A percentile compares a stretch with the other conserved stretches of the same genome.
Evolutionary conservation across 225 moss, liverwort and hornwort species (phyloP).

Genomic region (Takakia lepidozioides): DNA sequence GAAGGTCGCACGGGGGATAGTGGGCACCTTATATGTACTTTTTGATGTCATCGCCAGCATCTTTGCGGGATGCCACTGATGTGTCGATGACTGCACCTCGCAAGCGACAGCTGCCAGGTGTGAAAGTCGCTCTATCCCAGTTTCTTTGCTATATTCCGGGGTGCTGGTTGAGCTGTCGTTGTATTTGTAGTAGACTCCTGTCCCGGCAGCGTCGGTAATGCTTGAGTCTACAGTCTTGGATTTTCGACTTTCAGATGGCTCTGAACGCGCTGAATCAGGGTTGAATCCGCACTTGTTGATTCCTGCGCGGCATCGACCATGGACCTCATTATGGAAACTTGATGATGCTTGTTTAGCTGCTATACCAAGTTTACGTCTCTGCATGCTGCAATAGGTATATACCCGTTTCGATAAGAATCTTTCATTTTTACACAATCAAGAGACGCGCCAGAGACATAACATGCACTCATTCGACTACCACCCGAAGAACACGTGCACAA

Average conservation of each 20-base stretch:
- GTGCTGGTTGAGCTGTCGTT: conserved; percentile 20
- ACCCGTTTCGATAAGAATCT: no score
- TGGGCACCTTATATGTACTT: conserved; percentile 20
- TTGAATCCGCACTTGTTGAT: no score
- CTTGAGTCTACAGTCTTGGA: conserved; percentile 4
- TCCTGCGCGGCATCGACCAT: no score
- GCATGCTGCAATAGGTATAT: no score
- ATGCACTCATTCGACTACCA: no score
- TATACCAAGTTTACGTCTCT: no score
- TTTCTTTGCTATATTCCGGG: conserved; percentile 14
- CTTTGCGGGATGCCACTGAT: conserved; percentile 10
- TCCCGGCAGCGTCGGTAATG: conserved; percentile 14
- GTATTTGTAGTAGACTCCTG: conserved; percentile 30
- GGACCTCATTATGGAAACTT: no score
- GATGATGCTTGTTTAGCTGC: no score
- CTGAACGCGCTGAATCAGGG: no score
- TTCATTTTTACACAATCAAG: no score
- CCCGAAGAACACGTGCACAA: no score
- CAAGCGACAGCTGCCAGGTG: conserved; percentile 40
- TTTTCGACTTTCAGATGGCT: conserved; percentile 7
- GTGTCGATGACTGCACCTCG: conserved; percentile 13
- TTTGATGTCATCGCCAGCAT: conserved; percentile 8
- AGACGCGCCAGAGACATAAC: no score
- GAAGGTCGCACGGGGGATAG: neutral
- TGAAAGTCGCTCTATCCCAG: conserved; percentile 29